Base-by-base conservation (phyloP, 2,329 filamentous ascomycete genomes). In the Aspergillus persii region DNA sequence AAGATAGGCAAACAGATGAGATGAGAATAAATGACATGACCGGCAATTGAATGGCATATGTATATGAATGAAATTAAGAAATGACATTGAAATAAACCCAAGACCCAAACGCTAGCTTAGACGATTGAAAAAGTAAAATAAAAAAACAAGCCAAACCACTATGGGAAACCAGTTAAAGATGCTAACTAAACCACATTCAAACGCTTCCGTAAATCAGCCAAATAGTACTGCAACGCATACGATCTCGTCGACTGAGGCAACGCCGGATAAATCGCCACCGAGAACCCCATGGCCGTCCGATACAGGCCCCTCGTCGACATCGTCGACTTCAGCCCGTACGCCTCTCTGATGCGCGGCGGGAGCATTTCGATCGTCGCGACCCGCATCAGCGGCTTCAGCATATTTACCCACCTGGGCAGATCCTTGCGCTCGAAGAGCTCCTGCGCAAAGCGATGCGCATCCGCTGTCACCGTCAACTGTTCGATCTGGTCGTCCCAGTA, bases 401-500 rank as follows among this genome's bases (percentile, higher is more conserved):
- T 54, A 53, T 67, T 62, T 23, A 72, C 66, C 69, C 72, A 73
- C 2, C 68, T 59, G 0, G 73, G 72, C 47, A 74, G 61, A 15
- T 69, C 64, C 4, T 50, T 65, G 26, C 66, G 61, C n/a, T 66
- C 53, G 7, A 66, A 53, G 8, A 75, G 61, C 9, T 71, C 69
- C 55, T 69, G 61, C 0, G 70, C 73, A 27, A 75, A 69, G 8
- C 62, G 59, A 12, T 71, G 69, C 9, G 71, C 71, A 36, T 72
- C 66, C 0, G 61, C 60, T 1, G 71, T 71, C 4, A 74, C 72
- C 4, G 60, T 63, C 53, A 74, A 50, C 30, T 63, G 59, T 15
- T 65, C 59, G 23, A 75, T 60, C 58, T 71, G 69, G 8, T 69
- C 65, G 31, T 75, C 73, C 73, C 73, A 75, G 60, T 72, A 75